These are phyloP conservation scores for Kappamyces sp. DNA, from an alignment of 192 early-diverging fungal species.

Conservation along the genomic window DNA sequence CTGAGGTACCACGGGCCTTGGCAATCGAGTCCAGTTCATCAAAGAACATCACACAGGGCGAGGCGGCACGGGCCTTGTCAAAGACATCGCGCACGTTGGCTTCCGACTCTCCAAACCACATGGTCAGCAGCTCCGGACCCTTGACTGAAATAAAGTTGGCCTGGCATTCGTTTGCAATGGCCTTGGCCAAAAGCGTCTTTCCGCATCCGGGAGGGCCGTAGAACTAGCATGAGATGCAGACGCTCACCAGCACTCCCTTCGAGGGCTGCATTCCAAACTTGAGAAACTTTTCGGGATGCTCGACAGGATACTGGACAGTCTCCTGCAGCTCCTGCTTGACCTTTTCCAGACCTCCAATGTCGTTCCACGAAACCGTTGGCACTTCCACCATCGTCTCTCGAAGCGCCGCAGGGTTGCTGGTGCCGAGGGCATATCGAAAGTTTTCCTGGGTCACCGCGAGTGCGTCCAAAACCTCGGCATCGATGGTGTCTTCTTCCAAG, in stretches of 20 bases:
- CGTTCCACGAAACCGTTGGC: slow-evolving; percentile 89
- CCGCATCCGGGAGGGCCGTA: slow-evolving; percentile 98
- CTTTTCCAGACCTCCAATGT: slow-evolving; percentile 95
- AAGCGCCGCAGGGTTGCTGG: slow-evolving; percentile 95
- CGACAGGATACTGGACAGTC: slow-evolving; percentile 98
- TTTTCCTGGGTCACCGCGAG: slow-evolving; percentile 97
- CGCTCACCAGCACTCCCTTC: slow-evolving; percentile 75
- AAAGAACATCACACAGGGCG: slow-evolving; percentile 99
- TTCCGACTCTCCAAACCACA: slow-evolving; percentile 99
- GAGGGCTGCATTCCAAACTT: slow-evolving; percentile 97
- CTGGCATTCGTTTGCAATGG: slow-evolving; percentile 99
- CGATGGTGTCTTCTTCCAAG: slow-evolving; percentile 96
- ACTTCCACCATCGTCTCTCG: slow-evolving; percentile 98
- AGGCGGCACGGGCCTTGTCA: slow-evolving; percentile 95
- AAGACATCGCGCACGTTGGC: slow-evolving; percentile 99
- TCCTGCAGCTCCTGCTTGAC: slow-evolving; percentile 98
- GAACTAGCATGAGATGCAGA: slow-evolving; percentile 37
- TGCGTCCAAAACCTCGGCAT: slow-evolving; percentile 91
- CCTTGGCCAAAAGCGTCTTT: slow-evolving; percentile 98
- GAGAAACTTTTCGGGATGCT: slow-evolving; percentile 98
- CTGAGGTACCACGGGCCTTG: slow-evolving; percentile 77
- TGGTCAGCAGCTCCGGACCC: slow-evolving; percentile 96
- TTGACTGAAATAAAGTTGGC: slow-evolving; percentile 99
- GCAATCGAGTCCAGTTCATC: slow-evolving; percentile 98
- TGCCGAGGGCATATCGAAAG: slow-evolving; percentile 89